These are phyloP conservation scores for Aureobasidium lini DNA, from an alignment of 2,329 filamentous ascomycete species.

Conservation along the genomic window DNA sequence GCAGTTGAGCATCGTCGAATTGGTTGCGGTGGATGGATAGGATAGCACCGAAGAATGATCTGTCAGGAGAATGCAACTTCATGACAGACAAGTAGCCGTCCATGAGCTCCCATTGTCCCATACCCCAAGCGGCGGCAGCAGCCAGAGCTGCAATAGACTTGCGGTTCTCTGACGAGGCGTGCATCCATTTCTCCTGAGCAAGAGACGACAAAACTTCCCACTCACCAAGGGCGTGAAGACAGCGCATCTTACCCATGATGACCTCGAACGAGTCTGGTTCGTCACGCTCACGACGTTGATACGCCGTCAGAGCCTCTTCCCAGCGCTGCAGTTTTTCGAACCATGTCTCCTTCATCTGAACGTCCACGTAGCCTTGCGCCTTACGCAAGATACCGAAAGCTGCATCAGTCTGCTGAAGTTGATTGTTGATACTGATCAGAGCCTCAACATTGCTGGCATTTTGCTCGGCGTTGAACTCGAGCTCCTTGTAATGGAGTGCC, in stretches of 20 bases:
- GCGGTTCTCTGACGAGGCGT: slow-evolving; percentile 78
- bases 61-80: slow-evolving; percentile 86
- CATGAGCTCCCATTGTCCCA: slow-evolving; percentile 97
- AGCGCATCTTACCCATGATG: slow-evolving; percentile 99
- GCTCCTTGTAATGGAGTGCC: slow-evolving; percentile 95
- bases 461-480: slow-evolving; percentile 96
- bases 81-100: slow-evolving; percentile 93
- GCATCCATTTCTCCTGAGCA: slow-evolving; percentile 88
- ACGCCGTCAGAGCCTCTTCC: slow-evolving; percentile 92
- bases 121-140: slow-evolving; percentile 91
- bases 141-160: slow-evolving; percentile 87
- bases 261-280: slow-evolving; percentile 73
- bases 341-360: slow-evolving; percentile 95
- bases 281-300: slow-evolving; percentile 75
- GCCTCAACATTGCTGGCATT: slow-evolving; percentile 93
- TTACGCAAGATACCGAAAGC: slow-evolving; percentile 96
- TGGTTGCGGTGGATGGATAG: slow-evolving; percentile 91
- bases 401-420: slow-evolving; percentile 96
- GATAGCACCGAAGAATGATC: slow-evolving; percentile 96
- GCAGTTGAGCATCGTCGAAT: slow-evolving; percentile 80
- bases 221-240: slow-evolving; percentile 90
- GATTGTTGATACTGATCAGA: slow-evolving; percentile 98
- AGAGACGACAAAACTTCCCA: slow-evolving; percentile 90
- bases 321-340: slow-evolving; percentile 97
- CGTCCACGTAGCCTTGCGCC: slow-evolving; percentile 91